Conservation (phyloP, 306 rosid genomes). For the Glycine tomentella region DNA sequence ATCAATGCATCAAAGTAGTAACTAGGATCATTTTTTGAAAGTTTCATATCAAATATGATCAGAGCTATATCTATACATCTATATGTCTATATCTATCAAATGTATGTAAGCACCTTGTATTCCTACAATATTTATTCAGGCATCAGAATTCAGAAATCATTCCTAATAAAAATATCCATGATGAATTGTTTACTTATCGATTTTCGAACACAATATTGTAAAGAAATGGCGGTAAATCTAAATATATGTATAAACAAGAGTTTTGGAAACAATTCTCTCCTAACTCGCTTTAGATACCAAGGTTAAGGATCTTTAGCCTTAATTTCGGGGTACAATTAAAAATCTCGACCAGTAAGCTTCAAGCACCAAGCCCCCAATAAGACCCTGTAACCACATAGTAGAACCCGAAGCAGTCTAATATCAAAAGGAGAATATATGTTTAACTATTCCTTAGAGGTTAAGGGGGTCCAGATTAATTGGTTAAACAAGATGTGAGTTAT, state of each 20-base stretch:
- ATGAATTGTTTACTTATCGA: not conserved
- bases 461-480: no score
- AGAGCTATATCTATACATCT: no score
- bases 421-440: not conserved
- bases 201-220: not conserved
- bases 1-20: not conserved
- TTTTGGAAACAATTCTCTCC: not conserved
- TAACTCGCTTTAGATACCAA: no score
- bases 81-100: no score
- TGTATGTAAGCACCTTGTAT: not conserved
- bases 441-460: not conserved
- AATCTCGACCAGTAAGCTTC: no score
- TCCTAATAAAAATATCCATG: not conserved
- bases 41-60: no score
- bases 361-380: not conserved
- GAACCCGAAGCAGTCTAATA: not conserved
- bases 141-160: not conserved
- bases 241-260: no score
- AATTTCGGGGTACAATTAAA: no score
- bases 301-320: no score
- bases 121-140: conserved; percentile 2
- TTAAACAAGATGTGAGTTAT: no score
- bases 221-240: not conserved
- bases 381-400: not conserved
- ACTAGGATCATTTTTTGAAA: not conserved